phyloP scores from a whole-genome alignment of 73 alveolate genomes.

The Blepharisma japonicum region DNA sequence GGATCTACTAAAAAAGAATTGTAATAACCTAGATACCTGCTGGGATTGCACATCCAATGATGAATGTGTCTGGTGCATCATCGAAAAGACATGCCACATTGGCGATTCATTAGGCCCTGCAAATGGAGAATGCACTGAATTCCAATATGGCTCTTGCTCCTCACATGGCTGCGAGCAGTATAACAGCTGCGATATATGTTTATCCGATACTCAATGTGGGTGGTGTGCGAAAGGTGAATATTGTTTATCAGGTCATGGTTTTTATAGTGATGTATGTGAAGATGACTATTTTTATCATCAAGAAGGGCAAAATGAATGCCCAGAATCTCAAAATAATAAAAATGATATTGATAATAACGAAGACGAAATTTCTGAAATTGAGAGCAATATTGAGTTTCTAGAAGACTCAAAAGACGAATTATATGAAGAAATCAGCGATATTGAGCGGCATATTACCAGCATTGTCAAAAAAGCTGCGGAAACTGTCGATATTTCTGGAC shows the following conservation, averaged over 20 bases:
- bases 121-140: slow-evolving; percentile 11
- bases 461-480: slow-evolving; percentile 2
- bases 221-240: slow-evolving; percentile 12
- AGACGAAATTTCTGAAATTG: background rate
- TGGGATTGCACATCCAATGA: too few relatives aligned
- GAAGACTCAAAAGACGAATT: background rate
- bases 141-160: background rate
- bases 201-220: slow-evolving; percentile 14
- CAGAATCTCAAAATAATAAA: background rate
- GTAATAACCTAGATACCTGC: too few relatives aligned
- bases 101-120: slow-evolving; percentile 16
- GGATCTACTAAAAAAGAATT: too few relatives aligned
- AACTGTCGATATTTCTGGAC: background rate
- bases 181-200: background rate
- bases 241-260: background rate
- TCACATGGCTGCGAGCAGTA: slow-evolving; percentile 23
- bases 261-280: background rate
- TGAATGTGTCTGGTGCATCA: slow-evolving; percentile 13
- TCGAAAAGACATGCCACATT: background rate
- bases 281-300: background rate
- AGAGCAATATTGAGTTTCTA: background rate
- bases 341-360: background rate
- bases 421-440: background rate
- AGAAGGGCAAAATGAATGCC: background rate
- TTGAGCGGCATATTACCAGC: background rate